Base-by-base conservation (phyloP, 1,284 basidiomycete species). In the Cystobasidium sp. region DNA sequence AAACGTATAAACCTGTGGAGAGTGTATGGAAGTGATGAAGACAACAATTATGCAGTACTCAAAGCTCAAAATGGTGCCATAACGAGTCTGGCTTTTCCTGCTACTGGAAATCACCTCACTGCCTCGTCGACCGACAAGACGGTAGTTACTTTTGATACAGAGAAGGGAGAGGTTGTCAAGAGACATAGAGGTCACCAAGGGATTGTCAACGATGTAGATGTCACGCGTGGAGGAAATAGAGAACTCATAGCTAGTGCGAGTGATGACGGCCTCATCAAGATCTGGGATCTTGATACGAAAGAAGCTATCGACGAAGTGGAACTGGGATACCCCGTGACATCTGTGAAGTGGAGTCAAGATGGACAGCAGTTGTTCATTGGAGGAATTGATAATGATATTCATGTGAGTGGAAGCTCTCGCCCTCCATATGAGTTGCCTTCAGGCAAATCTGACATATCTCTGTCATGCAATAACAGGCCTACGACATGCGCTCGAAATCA, bases 371-470 rank as follows among this genome's bases (percentile, higher is more conserved):
- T 94, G 72, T 97, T 92, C 78, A 88, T 92, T n/a, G 93, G 90
- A 9, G 93, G 91, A 7, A 83, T 97, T 78, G 94, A 97, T 83
- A 97, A 97, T 78, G 92, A 93, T 81, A 90, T 97, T 76, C 93
- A 96, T 81, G 94, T 94, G 90, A 77, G 85, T 93, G 4, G 6
- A 18, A 6, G 53, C 18, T 18, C 52, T 56, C 16, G 12, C 43
- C n/a, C 24, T 46, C n/a, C 14, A 10, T 62, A 62, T 37, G 3
- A 31, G n/a, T 20, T 47, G 63, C 10, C 10, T 53, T 14, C n/a
- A 56, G 12, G 16, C 10, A 3, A 16, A 3, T 12, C 31, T 59
- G 37, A 59, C 31, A 44, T 31, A 31, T 59, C 41, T 39, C 41
- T 67, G 9, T 24, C 20, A n/a, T 52, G 18, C 51, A 56, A 47